A percentile compares a stretch with the other conserved stretches of the same genome.
These are phyloP conservation scores for Sporothrix phasma DNA, from an alignment of 2,329 filamentous ascomycete genomes.

Conservation along the genomic window DNA sequence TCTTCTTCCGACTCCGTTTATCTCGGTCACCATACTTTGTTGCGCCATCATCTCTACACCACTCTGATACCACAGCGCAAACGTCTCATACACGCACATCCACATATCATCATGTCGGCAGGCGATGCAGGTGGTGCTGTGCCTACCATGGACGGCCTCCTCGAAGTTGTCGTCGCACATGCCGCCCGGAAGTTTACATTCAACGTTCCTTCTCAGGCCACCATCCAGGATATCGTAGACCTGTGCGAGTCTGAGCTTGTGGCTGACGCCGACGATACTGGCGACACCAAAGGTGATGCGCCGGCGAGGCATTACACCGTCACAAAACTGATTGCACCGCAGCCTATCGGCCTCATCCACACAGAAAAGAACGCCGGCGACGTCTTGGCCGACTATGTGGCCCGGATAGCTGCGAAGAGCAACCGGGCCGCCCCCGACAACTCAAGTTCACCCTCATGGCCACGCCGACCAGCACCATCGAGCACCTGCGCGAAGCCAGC, in stretches of 20 bases:
- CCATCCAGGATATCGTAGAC: conserved; percentile 22
- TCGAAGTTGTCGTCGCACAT: conserved; percentile 20
- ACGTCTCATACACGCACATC: not conserved
- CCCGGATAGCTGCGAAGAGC: not conserved
- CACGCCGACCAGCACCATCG: conserved; percentile 21
- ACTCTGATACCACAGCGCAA: too few species aligned
- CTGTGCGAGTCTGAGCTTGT: conserved; percentile 19
- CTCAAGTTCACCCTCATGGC: conserved; percentile 26
- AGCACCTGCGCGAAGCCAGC: conserved; percentile 20
- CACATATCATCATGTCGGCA: not conserved
- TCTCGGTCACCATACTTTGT: not conserved
- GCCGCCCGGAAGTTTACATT: conserved; percentile 19
- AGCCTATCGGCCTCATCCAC: conserved; percentile 22
- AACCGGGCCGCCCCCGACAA: not conserved
- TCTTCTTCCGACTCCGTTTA: not conserved
- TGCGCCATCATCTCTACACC: not conserved
- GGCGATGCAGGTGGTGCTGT: not conserved
- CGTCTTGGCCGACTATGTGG: conserved; percentile 20
- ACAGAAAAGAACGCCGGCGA: conserved; percentile 21
- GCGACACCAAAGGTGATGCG: too few species aligned
- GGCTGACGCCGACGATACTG: not conserved
- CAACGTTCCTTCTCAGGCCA: conserved; percentile 15
- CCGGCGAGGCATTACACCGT: conserved; percentile 19
- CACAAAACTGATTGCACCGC: conserved; percentile 23
- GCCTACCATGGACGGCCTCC: not conserved